A percentile compares a stretch with the other conserved stretches of the same genome.
Evolutionary conservation across 768 basidiomycete species (phyloP).

Genomic region (Lentinula aciculospora): DNA sequence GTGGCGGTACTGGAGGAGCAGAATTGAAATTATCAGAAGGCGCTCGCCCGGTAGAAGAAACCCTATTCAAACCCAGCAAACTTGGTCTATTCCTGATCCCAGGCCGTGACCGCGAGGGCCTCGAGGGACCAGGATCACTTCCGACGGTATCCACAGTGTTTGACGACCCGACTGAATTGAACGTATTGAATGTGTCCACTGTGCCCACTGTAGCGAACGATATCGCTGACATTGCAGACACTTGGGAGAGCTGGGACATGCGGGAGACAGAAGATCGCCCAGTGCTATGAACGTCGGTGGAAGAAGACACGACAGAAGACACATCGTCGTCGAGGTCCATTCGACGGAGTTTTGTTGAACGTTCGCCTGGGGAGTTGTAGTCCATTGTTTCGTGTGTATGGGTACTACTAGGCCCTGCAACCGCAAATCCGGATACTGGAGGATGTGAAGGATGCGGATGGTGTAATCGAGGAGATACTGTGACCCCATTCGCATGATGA

Average conservation of each 20-base stretch:
- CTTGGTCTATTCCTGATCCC: slow-evolving; percentile 53
- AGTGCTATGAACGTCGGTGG: slow-evolving; percentile 75
- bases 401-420: not conserved
- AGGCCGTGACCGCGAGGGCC: slow-evolving; percentile 18
- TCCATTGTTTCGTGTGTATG: not conserved
- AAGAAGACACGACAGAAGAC: slow-evolving; percentile 61
- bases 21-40: slow-evolving; percentile 61
- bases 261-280: slow-evolving; percentile 28
- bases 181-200: not conserved
- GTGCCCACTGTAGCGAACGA: slow-evolving; percentile 66
- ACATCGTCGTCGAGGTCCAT: slow-evolving; percentile 87
- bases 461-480: slow-evolving; percentile 19
- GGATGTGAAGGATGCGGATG: not conserved
- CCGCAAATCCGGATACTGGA: slow-evolving; percentile 1
- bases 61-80: slow-evolving; percentile 63
- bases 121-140: slow-evolving; percentile 70
- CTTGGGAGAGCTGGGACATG: slow-evolving; percentile 12
- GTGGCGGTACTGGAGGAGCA: not conserved
- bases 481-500: slow-evolving; percentile 28
- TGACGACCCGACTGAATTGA: not conserved
- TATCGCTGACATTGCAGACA: slow-evolving; percentile 74
- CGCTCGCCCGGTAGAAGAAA: slow-evolving; percentile 56
- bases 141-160: slow-evolving; percentile 26
- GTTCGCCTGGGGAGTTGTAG: slow-evolving; percentile 41
- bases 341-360: slow-evolving; percentile 71